Conservation (phyloP, 1,139 yeast genomes). For the Pichia sp. region DNA sequence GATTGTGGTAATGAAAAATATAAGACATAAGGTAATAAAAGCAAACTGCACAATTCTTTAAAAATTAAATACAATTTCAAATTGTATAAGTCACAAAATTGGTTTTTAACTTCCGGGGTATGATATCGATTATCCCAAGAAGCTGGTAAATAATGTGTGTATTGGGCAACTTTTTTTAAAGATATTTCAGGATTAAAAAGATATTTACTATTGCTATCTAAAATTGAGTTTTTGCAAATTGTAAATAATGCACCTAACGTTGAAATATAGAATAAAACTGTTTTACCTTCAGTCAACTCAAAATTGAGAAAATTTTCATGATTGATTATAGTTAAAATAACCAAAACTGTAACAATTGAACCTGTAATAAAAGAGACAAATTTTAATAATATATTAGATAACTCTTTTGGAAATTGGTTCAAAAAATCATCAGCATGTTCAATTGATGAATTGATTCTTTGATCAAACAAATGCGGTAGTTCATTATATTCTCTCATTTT, state of each 20-base stretch:
- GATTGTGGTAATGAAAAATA: constrained; percentile 75
- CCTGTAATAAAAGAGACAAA: constrained; percentile 78
- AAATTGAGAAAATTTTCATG: constrained; percentile 88
- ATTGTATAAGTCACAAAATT: constrained; percentile 74
- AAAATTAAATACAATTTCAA: constrained; percentile 65
- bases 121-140: constrained; percentile 83
- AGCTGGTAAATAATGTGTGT: constrained; percentile 83
- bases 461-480: constrained; percentile 77
- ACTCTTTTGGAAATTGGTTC: constrained; percentile 88
- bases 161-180: constrained; percentile 67
- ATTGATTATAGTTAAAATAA: constrained; percentile 76
- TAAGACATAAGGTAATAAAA: constrained; percentile 79
- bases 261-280: constrained; percentile 82
- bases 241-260: constrained; percentile 62
- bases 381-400: constrained; percentile 53
- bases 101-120: constrained; percentile 73
- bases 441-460: constrained; percentile 68
- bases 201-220: constrained; percentile 41
- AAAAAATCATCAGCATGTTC: constrained; percentile 78
- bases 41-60: constrained; percentile 72
- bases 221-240: constrained; percentile 32
- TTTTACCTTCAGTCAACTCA: constrained; percentile 74
- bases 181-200: constrained; percentile 90
- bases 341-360: constrained; percentile 82
- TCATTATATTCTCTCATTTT: constrained; percentile 90